A percentile compares a stretch with the other conserved stretches of the same genome.
Evolutionary conservation across 2,329 filamentous ascomycete species (phyloP).

Genomic region (Pezicula radicicola): DNA sequence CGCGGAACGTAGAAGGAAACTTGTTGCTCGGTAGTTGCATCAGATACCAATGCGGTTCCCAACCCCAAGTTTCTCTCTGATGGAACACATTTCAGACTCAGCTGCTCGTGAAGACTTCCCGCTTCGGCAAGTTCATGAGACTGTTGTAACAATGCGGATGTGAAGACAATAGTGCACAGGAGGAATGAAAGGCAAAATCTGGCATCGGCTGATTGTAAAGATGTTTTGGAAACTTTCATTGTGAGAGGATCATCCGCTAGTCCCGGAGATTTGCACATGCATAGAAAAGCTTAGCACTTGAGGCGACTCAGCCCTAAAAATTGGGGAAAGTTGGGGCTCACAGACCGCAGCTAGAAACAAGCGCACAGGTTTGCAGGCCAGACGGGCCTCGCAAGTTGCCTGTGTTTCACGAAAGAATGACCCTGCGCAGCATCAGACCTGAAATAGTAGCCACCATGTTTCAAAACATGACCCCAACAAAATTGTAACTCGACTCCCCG

Average conservation of each 20-base stretch:
- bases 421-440: not conserved
- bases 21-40: no score
- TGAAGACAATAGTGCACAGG: not conserved
- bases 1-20: no score
- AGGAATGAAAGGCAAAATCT: not conserved
- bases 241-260: conserved; percentile 5
- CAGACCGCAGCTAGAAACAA: not conserved
- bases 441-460: not conserved
- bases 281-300: conserved; percentile 10
- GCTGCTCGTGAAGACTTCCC: not conserved
- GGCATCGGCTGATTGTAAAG: conserved; percentile 2
- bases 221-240: conserved; percentile 5
- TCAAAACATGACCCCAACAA: not conserved
- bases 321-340: not conserved
- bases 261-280: conserved; percentile 2
- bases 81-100: not conserved
- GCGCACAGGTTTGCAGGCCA: not conserved
- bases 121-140: not conserved
- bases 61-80: no score
- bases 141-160: conserved; percentile 2
- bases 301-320: not conserved
- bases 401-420: not conserved
- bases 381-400: not conserved
- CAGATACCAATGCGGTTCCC: no score
- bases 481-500: not conserved